A percentile compares a stretch with the other conserved stretches of the same genome.
Evolutionary conservation across 495 filamentous ascomycete genomes (phyloP).

Genomic region (Aspergillus sclerotiicarbonarius): DNA sequence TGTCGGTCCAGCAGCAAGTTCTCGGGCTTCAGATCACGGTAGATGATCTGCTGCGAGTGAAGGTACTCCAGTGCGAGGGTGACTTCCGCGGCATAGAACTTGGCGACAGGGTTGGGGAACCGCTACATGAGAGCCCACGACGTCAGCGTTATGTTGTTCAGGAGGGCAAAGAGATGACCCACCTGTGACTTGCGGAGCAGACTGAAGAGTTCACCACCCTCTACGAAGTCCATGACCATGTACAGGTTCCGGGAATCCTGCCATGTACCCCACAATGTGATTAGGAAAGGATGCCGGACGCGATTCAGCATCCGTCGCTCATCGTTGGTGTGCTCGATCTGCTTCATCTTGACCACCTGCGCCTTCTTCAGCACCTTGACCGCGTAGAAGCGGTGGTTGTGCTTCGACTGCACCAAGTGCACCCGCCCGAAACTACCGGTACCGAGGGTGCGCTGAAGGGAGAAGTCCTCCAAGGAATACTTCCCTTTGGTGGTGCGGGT

Average conservation of each 20-base stretch:
- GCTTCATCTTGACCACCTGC: slow-evolving; percentile 99
- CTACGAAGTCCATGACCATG: slow-evolving; percentile 99
- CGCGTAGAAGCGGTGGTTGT: slow-evolving; percentile 96
- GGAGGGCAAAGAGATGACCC: slow-evolving; percentile 33
- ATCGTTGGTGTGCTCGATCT: slow-evolving; percentile 98
- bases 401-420: slow-evolving; percentile 92
- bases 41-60: slow-evolving; percentile 93
- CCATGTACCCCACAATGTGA: slow-evolving; percentile 97
- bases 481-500: slow-evolving; percentile 90
- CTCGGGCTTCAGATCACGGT: slow-evolving; percentile 95
- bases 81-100: slow-evolving; percentile 98
- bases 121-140: slow-evolving; percentile 53
- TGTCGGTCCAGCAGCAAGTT: slow-evolving; percentile 93
- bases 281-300: slow-evolving; percentile 94
- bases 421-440: slow-evolving; percentile 97
- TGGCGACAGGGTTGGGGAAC: slow-evolving; percentile 97
- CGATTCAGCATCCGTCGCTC: slow-evolving; percentile 92
- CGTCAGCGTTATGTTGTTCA: not conserved
- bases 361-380: slow-evolving; percentile 98
- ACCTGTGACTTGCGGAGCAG: slow-evolving; percentile 94
- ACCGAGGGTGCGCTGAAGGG: slow-evolving; percentile 83
- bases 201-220: slow-evolving; percentile 96
- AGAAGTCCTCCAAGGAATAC: slow-evolving; percentile 87
- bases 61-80: slow-evolving; percentile 94
- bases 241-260: slow-evolving; percentile 94